These are phyloP conservation scores for Monascus ruber DNA, from an alignment of 2,329 filamentous ascomycete species.

Conservation along the genomic window DNA sequence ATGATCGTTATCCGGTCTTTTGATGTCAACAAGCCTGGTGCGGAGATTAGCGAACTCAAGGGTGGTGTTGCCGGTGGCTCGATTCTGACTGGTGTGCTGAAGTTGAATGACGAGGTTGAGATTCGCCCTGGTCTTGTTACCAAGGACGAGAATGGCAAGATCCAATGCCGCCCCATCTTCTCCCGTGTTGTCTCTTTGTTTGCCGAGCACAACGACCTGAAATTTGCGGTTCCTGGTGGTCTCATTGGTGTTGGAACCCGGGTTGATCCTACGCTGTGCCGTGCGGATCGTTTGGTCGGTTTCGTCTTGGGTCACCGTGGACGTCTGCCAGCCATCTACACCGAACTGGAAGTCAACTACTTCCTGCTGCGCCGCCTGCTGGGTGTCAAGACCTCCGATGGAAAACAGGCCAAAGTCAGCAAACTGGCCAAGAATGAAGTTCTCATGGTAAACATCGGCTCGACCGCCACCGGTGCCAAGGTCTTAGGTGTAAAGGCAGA, in stretches of 20 bases:
- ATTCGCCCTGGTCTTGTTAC: constrained; percentile 98
- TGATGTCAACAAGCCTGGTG: constrained; percentile 99
- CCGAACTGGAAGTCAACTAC: constrained; percentile 98
- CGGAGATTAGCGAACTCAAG: constrained; percentile 96
- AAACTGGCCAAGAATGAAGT: constrained; percentile 98
- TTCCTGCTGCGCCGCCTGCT: constrained; percentile 89
- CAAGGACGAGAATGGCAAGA: constrained; percentile 82
- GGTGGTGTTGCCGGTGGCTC: constrained; percentile 96
- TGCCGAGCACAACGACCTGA: constrained; percentile 95
- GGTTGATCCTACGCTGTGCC: constrained; percentile 94
- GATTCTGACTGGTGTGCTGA: constrained; percentile 92
- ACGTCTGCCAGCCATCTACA: constrained; percentile 90
- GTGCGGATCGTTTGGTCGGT: constrained; percentile 96
- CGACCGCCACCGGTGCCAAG: constrained; percentile 93
- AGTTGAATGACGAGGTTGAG: constrained; percentile 95
- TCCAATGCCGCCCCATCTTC: constrained; percentile 96
- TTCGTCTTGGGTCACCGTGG: constrained; percentile 95
- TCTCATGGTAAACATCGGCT: constrained; percentile 99
- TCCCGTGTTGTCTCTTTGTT: constrained; percentile 89
- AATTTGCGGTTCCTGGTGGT: constrained; percentile 94
- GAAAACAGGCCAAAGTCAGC: constrained; percentile 98
- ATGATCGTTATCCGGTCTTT: constrained; percentile 99
- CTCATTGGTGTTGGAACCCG: constrained; percentile 96
- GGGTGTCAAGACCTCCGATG: constrained; percentile 94
- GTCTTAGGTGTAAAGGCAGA: constrained; percentile 95